A percentile compares a stretch with the other conserved stretches of the same genome.
Evolutionary conservation across 768 basidiomycete species (phyloP).

Genomic region (Boletus rufocinnamomeus): DNA sequence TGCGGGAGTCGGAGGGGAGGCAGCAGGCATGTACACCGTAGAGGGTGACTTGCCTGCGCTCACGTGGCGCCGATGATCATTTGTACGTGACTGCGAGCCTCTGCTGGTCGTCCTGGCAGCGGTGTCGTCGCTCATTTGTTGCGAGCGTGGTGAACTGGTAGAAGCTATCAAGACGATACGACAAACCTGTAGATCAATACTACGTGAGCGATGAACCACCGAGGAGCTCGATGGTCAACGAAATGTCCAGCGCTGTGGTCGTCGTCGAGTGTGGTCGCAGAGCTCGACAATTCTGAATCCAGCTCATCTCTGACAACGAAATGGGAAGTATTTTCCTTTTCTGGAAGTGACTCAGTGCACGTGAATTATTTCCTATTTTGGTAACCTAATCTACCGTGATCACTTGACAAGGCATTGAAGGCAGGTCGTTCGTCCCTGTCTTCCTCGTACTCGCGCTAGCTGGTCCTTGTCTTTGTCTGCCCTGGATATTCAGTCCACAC

Average conservation of each 20-base stretch:
- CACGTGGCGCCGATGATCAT: constrained; percentile 20
- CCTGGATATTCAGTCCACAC: background rate
- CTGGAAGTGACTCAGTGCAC: background rate
- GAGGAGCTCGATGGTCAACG: constrained; percentile 4
- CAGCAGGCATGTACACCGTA: constrained; percentile 52
- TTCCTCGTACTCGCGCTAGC: background rate
- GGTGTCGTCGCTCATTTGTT: constrained; percentile 15
- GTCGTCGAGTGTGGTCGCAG: constrained; percentile 6
- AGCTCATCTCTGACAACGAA: background rate
- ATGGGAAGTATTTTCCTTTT: constrained; percentile 20
- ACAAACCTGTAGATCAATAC: background rate
- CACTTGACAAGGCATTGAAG: background rate
- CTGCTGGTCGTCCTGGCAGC: constrained; percentile 9
- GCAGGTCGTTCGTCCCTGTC: background rate
- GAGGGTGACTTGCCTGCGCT: constrained; percentile 26
- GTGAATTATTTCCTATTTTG: constrained; percentile 12
- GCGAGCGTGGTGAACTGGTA: constrained; percentile 4
- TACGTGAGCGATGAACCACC: background rate
- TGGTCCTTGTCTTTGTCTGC: background rate
- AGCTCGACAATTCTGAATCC: constrained; percentile 1
- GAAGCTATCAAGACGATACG: constrained; percentile 13
- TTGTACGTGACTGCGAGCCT: constrained; percentile 12
- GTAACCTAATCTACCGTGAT: constrained; percentile 11
- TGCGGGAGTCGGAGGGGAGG: constrained; percentile 62
- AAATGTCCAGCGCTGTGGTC: constrained; percentile 4